Evolutionary conservation across 225 moss, liverwort and hornwort species (phyloP).

Genomic region (Neckera pumila): DNA sequence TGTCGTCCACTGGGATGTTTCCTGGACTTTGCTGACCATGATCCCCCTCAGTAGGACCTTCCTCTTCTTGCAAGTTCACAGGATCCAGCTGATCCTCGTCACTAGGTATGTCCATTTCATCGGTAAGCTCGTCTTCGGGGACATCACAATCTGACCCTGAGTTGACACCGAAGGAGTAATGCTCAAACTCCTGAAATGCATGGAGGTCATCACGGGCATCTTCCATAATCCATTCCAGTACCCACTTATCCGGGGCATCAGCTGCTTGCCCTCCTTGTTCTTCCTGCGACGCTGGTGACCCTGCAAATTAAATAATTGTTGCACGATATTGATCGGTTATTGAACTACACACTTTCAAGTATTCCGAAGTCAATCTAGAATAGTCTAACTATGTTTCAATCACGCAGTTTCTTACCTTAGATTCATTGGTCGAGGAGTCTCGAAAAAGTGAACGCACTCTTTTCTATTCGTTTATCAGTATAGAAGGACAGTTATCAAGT

Average conservation of each 20-base stretch:
- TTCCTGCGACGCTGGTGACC: background rate
- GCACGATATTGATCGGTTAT: background rate
- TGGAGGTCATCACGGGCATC: background rate
- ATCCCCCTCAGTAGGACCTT: background rate
- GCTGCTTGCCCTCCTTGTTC: background rate
- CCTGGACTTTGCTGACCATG: background rate
- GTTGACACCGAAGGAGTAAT: rapidly evolving
- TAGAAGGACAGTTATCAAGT: background rate
- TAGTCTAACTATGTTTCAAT: background rate
- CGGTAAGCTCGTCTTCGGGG: background rate
- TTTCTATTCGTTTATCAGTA: background rate
- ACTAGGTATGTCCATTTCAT: background rate
- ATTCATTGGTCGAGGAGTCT: background rate
- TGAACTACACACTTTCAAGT: background rate
- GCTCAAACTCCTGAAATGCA: background rate
- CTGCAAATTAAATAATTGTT: background rate
- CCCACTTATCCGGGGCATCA: too few species aligned
- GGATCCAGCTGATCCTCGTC: background rate
- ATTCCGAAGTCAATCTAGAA: background rate
- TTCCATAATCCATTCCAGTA: background rate
- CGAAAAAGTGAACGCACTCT: background rate
- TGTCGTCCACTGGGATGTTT: background rate
- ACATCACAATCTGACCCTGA: background rate
- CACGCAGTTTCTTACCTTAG: background rate
- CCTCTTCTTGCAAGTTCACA: background rate